Evolutionary conservation across 2,329 filamentous ascomycete species (phyloP).

Genomic region (Aspergillus spinulosporus): DNA sequence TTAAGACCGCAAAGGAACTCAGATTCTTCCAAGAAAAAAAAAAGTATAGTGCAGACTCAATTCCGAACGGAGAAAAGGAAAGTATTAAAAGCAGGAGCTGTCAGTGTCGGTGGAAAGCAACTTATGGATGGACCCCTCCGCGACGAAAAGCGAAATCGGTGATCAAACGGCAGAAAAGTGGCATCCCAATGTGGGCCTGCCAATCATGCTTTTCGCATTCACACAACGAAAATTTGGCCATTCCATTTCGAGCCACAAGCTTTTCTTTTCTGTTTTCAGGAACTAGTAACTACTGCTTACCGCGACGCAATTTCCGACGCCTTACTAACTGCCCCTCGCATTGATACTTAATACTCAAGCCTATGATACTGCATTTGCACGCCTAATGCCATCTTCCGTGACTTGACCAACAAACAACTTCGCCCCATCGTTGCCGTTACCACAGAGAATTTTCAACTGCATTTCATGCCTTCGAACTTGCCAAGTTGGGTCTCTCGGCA

Average conservation of each 20-base stretch:
- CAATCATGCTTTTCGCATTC: slow-evolving; percentile 14
- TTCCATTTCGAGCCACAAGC: background rate
- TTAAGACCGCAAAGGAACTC: background rate
- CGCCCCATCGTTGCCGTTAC: too few relatives aligned
- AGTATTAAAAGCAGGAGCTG: background rate
- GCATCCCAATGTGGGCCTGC: slow-evolving; percentile 13
- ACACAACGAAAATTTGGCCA: slow-evolving; percentile 13
- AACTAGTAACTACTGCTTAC: too few relatives aligned
- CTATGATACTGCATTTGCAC: too few relatives aligned
- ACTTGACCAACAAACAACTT: too few relatives aligned
- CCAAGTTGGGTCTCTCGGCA: background rate
- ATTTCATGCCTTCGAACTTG: too few relatives aligned
- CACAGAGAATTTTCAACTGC: too few relatives aligned
- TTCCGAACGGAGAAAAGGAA: background rate
- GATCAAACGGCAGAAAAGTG: slow-evolving; percentile 14
- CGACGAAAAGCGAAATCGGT: slow-evolving; percentile 13
- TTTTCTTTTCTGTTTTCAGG: background rate
- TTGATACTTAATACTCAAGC: too few relatives aligned
- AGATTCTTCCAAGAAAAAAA: background rate
- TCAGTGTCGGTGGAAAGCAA: slow-evolving; percentile 1
- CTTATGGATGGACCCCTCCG: background rate
- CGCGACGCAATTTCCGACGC: too few relatives aligned
- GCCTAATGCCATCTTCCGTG: too few relatives aligned
- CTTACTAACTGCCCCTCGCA: too few relatives aligned
- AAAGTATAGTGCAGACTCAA: background rate